A percentile compares a stretch with the other conserved stretches of the same genome.
Evolutionary conservation across 345 rosid species (phyloP).

Genomic region (Pistacia integerrima): DNA sequence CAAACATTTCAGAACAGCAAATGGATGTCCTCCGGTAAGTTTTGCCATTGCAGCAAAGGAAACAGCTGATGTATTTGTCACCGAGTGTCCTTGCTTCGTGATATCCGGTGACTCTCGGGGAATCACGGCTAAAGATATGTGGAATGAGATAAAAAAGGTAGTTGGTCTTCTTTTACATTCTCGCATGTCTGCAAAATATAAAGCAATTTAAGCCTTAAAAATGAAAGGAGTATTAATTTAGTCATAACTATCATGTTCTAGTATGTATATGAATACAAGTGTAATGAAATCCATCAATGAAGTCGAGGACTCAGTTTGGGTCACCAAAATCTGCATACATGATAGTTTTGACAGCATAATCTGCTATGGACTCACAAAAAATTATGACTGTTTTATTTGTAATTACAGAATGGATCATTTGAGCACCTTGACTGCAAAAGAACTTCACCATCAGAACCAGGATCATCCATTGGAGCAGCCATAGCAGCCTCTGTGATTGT

Average conservation of each 20-base stretch:
- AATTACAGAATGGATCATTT: constrained; percentile 63
- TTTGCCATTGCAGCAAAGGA: constrained; percentile 71
- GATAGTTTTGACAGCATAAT: too few species aligned
- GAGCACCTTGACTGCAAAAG: constrained; percentile 53
- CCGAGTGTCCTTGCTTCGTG: constrained; percentile 71
- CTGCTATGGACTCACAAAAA: too few species aligned
- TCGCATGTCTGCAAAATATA: neutral
- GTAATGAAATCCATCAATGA: too few species aligned
- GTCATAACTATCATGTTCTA: neutral
- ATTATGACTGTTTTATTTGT: neutral
- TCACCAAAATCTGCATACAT: too few species aligned
- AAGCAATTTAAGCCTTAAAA: neutral
- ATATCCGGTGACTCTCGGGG: constrained; percentile 55
- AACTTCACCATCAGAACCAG: constrained; percentile 63
- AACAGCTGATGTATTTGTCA: constrained; percentile 63
- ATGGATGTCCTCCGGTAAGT: constrained; percentile 58
- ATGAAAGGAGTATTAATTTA: too few species aligned
- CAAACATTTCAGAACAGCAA: constrained; percentile 63
- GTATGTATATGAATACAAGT: neutral
- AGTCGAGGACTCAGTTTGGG: too few species aligned
- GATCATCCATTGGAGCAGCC: constrained; percentile 93
- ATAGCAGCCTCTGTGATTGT: constrained; percentile 76
- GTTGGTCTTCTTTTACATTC: neutral
- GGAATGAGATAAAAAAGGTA: constrained; percentile 92
- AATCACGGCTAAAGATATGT: constrained; percentile 80